These are phyloP conservation scores for Elaeis guineensis DNA, from an alignment of 176 grass and related monocot genomes.

Conservation along the genomic window DNA sequence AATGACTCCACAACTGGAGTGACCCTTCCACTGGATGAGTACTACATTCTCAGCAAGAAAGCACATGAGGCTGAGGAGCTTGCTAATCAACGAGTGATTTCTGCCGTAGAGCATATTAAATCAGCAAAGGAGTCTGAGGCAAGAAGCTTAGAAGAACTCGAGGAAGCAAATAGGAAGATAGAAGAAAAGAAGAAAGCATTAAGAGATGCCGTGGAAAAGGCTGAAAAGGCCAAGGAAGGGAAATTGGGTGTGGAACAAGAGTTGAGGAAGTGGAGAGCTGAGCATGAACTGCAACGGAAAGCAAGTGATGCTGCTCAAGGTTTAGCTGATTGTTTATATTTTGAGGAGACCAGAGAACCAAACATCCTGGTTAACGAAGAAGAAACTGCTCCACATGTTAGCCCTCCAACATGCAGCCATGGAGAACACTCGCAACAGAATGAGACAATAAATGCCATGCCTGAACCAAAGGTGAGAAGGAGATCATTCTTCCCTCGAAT, in stretches of 20 bases:
- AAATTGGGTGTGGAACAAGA: constrained; percentile 2
- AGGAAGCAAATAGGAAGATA: constrained; percentile 4
- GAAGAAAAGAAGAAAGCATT: background rate
- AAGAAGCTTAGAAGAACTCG: background rate
- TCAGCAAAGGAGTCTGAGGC: constrained; percentile 4
- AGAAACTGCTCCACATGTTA: too few relatives aligned
- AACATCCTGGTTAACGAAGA: too few relatives aligned
- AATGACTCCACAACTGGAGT: background rate
- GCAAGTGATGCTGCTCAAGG: background rate
- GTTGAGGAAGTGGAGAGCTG: background rate
- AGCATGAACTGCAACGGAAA: background rate
- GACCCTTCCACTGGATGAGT: constrained; percentile 8
- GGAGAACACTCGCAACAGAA: too few relatives aligned
- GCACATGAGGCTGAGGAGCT: constrained; percentile 3
- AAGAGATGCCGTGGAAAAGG: constrained; percentile 5
- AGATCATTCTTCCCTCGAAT: constrained; percentile 11
- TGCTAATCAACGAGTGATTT: constrained; percentile 3
- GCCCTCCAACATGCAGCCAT: too few relatives aligned
- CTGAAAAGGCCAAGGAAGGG: background rate
- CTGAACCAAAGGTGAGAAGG: background rate
- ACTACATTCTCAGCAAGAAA: constrained; percentile 1
- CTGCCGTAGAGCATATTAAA: constrained; percentile 13
- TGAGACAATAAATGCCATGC: background rate
- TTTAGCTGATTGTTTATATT: too few relatives aligned
- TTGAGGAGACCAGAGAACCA: too few relatives aligned